A percentile compares a stretch with the other conserved stretches of the same genome.
Conservation (phyloP, 495 filamentous ascomycete species). For the Tuber umbilicatum region DNA sequence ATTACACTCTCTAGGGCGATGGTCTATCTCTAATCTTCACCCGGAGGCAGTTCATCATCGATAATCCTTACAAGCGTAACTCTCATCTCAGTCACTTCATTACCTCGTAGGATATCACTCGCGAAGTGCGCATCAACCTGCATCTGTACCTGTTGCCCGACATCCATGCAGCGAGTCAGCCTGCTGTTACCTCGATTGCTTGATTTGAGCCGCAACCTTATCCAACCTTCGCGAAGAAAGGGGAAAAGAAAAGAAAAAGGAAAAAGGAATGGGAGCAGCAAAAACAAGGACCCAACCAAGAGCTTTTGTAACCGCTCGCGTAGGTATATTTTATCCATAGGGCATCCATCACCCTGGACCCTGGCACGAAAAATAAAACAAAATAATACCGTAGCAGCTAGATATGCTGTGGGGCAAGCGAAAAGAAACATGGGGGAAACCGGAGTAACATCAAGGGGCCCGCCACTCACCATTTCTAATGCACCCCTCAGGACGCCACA, state of each 20-base stretch:
- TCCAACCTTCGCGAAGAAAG: constrained; percentile 8
- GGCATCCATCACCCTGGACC: neutral
- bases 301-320: neutral
- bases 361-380: constrained; percentile 6
- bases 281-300: constrained; percentile 1
- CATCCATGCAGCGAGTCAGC: constrained; percentile 33
- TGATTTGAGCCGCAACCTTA: constrained; percentile 36
- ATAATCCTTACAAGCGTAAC: constrained; percentile 89
- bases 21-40: constrained; percentile 64
- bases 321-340: constrained; percentile 7
- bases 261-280: constrained; percentile 16
- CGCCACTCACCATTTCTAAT: constrained; percentile 74
- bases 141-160: constrained; percentile 72
- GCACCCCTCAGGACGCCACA: constrained; percentile 87
- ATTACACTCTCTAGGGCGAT: neutral
- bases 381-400: neutral
- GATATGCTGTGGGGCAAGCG: neutral
- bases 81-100: constrained; percentile 96
- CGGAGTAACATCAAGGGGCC: constrained; percentile 7
- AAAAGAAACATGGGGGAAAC: constrained; percentile 20
- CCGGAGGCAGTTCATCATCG: constrained; percentile 93
- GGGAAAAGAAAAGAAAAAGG: constrained; percentile 19
- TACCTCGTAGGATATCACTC: constrained; percentile 85
- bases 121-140: constrained; percentile 96
- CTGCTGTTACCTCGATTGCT: constrained; percentile 16